Base-by-base conservation (phyloP, 148 eudicot species). In the Chenopodium formosanum region DNA sequence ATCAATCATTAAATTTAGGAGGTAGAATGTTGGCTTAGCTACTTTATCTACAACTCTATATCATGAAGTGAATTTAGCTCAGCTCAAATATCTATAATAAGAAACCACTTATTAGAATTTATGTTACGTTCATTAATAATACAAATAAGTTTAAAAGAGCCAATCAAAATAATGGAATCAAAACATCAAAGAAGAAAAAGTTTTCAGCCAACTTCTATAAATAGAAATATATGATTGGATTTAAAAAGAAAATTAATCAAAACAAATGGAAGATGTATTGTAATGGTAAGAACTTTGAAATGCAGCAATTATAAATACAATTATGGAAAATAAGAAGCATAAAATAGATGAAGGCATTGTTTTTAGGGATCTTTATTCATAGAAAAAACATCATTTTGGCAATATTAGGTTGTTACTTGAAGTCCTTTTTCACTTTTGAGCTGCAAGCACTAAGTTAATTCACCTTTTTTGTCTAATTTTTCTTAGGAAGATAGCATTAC, bases 151-250 rank as follows among this genome's bases (percentile, higher is more conserved):
- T 25, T 25, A 25, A 77, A 46, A 19, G 22, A 48, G 46, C 50
- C 34, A 47, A 29, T 29, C 62, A 7, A 53, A 79, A 78, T 65
- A 4, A 56, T 79, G 60, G 11, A 31, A 62, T 74, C 52, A 56
- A 66, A 25, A 23, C 52, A 67, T 65, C 71, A 83, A 79, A 73
- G 53, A 31, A 32, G 75, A 64, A 79, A 22, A 60, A 12, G 70
- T 37, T 68, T 71, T 84, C 17, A 70, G 83, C 74, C 78, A 65
- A 74, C 67, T 80, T 76, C 70, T 58, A 75, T 67, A 40, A 32
- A 52, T 22, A 20, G 71, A 23, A 62, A 62, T 73, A 9, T 63
- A 73, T 73, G 34, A 25, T 25, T 25, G 25, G 25, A 25, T 25
- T 25, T 25, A 25, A 25, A 25, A 25, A 25, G 25, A 25, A 25